Conservation (phyloP, 1,284 basidiomycete genomes). For the Porphyrellus sp. region DNA sequence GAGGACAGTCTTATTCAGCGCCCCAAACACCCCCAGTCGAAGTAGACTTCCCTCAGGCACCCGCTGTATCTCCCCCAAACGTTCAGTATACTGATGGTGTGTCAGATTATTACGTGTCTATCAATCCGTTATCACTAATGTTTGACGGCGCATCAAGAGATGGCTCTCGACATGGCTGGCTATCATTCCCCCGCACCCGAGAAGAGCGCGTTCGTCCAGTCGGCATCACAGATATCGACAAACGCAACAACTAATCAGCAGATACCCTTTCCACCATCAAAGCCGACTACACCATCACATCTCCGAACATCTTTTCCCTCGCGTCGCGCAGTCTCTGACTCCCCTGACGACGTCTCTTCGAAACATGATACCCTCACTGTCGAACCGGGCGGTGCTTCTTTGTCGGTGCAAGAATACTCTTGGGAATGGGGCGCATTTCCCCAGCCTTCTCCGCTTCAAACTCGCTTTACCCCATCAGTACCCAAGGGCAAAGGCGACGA, state of each 20-base stretch:
- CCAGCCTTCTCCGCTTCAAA: slow-evolving; percentile 65
- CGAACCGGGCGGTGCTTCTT: slow-evolving; percentile 3
- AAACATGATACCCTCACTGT: slow-evolving; percentile 10
- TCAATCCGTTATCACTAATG: not conserved
- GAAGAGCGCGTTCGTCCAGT: slow-evolving; percentile 11
- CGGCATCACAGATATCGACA: slow-evolving; percentile 7
- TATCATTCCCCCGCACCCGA: slow-evolving; percentile 51
- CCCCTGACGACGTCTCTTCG: slow-evolving; percentile 15
- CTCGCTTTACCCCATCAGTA: slow-evolving; percentile 44
- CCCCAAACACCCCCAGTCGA: slow-evolving; percentile 27
- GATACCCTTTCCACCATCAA: slow-evolving; percentile 22
- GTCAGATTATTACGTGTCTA: slow-evolving; percentile 31
- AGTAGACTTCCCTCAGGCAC: slow-evolving; percentile 20
- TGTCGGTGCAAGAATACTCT: slow-evolving; percentile 59
- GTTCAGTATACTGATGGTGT: slow-evolving; percentile 68
- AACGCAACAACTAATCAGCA: slow-evolving; percentile 14
- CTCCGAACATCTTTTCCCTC: slow-evolving; percentile 24
- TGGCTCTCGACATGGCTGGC: slow-evolving; percentile 64
- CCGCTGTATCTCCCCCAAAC: slow-evolving; percentile 51
- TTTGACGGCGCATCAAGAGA: slow-evolving; percentile 39
- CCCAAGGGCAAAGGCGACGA: slow-evolving; percentile 21
- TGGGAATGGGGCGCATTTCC: slow-evolving; percentile 88
- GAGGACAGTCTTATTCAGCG: slow-evolving; percentile 28
- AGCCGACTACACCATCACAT: slow-evolving; percentile 19
- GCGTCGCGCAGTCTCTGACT: slow-evolving; percentile 30